A percentile compares a stretch with the other conserved stretches of the same genome.
phyloP scores from a whole-genome alignment of 805 yeast species.

The Kuraishia capsulata region DNA sequence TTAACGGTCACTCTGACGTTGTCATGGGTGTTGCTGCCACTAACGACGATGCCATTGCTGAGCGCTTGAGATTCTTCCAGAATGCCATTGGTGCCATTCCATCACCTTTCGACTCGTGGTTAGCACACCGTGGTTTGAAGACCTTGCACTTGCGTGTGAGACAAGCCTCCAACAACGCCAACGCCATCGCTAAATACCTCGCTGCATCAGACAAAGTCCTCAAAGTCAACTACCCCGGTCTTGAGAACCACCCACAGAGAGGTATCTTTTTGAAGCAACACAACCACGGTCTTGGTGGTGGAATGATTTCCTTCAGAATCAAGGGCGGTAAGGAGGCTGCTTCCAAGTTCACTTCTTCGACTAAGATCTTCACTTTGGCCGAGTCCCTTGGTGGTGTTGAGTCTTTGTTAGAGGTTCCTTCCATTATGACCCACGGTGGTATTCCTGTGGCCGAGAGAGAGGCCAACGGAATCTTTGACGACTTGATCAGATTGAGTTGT shows the following conservation, averaged over 20 bases:
- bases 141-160: conserved; percentile 74
- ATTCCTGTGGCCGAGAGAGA: conserved; percentile 74
- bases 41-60: conserved; percentile 50
- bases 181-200: conserved; percentile 60
- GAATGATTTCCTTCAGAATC: conserved; percentile 84
- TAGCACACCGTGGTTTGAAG: conserved; percentile 86
- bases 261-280: conserved; percentile 65
- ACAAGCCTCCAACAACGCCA: conserved; percentile 60
- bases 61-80: conserved; percentile 66
- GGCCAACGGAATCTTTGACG: conserved; percentile 72
- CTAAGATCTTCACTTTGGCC: conserved; percentile 75
- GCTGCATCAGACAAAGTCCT: conserved; percentile 39
- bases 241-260: conserved; percentile 53
- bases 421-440: conserved; percentile 89
- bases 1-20: conserved; percentile 89
- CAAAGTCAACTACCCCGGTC: conserved; percentile 79
- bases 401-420: conserved; percentile 80
- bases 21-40: conserved; percentile 80
- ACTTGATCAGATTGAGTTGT: conserved; percentile 72
- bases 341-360: conserved; percentile 58
- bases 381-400: conserved; percentile 90
- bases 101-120: conserved; percentile 87
- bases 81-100: conserved; percentile 87
- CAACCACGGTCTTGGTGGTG: conserved; percentile 82
- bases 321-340: conserved; percentile 77